Base-by-base conservation (phyloP, 352 stramenopile genomes). In the Phytophthora pistaciae region DNA sequence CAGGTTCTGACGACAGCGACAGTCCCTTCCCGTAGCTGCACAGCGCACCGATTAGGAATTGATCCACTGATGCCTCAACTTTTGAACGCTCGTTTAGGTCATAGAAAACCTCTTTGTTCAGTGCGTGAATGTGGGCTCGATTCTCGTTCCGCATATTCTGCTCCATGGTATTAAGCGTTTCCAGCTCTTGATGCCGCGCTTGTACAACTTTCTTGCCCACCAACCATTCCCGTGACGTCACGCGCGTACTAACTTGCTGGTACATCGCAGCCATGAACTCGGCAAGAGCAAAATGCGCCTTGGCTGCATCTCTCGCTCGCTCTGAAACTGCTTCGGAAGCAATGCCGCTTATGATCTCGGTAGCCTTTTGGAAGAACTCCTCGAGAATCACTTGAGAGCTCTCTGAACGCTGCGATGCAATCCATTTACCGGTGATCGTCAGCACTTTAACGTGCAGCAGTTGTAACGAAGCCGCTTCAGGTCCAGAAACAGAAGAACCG, bases 201-300 rank as follows among this genome's bases (percentile, higher is more conserved):
- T 96, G 78, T 0, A 88, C 86, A 18, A 95, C 87, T 18, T 78
- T 75, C 60, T 95, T 96, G 0, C 88, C 84, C 25, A 88, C 79
- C 27, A 98, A 84, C 95, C 95, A 99, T 56, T 97, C 92, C 18
- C 85, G 84, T 21, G 91, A 98, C 18, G 79, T 87, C 25, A 98
- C 82, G 20, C 95, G 92, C 6, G 80, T 69, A 46, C 88, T 77
- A 36, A 98, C 85, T 79, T 96, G 90, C 27, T 97, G 84, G 55
- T 98, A 95, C 74, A 98, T 92, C 33, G 92, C 96, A n/a, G 91
- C 87, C 77, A 97, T 91, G 55, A 98, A 98, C 25, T 97, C 84
- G 2, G 87, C 96, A 9, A 98, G 73, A 27, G 93, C 92, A 63
- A 98, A 82, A 40, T 94, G 89, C 6, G 94, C 85, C 60, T 91